Evolutionary conservation across 2,329 filamentous ascomycete genomes (phyloP).

Genomic region (Diaporthe australafricana): DNA sequence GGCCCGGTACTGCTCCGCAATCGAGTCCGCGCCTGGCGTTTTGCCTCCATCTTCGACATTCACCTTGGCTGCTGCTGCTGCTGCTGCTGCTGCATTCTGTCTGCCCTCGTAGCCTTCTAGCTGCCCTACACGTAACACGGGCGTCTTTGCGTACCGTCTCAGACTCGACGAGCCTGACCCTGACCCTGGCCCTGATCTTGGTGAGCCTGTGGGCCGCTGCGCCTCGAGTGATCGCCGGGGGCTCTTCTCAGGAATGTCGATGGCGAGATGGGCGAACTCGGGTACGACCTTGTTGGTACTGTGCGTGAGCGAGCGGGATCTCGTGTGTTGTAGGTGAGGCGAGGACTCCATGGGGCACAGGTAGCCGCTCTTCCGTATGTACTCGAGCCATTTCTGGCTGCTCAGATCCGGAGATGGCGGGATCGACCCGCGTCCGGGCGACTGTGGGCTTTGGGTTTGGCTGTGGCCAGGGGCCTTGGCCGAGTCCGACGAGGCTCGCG

Average conservation of each 20-base stretch:
- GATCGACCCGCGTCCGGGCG: slow-evolving; percentile 33
- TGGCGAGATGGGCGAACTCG: slow-evolving; percentile 51
- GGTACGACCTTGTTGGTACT: slow-evolving; percentile 43
- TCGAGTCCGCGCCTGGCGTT: slow-evolving; percentile 57
- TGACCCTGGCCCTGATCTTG: slow-evolving; percentile 39
- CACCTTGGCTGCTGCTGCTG: too few species aligned
- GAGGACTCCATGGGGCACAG: slow-evolving; percentile 40
- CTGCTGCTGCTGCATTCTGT: not conserved
- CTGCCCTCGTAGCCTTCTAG: slow-evolving; percentile 51
- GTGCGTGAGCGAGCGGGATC: slow-evolving; percentile 20
- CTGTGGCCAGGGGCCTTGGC: slow-evolving; percentile 36
- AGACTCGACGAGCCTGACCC: slow-evolving; percentile 44
- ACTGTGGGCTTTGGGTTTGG: slow-evolving; percentile 29
- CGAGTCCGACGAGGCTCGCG: slow-evolving; percentile 39
- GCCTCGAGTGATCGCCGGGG: slow-evolving; percentile 39
- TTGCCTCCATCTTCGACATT: slow-evolving; percentile 37
- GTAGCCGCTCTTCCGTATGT: slow-evolving; percentile 44
- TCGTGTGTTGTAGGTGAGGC: slow-evolving; percentile 30
- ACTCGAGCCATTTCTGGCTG: slow-evolving; percentile 49
- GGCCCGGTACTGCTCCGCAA: slow-evolving; percentile 63
- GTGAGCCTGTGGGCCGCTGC: slow-evolving; percentile 39
- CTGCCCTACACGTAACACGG: slow-evolving; percentile 62
- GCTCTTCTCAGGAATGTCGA: slow-evolving; percentile 39
- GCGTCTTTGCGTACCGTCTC: slow-evolving; percentile 63
- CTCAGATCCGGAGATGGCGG: slow-evolving; percentile 48